Evolutionary conservation across 164 flowering plant genomes (phyloP).

Genomic region (Nymphaea thermarum): DNA sequence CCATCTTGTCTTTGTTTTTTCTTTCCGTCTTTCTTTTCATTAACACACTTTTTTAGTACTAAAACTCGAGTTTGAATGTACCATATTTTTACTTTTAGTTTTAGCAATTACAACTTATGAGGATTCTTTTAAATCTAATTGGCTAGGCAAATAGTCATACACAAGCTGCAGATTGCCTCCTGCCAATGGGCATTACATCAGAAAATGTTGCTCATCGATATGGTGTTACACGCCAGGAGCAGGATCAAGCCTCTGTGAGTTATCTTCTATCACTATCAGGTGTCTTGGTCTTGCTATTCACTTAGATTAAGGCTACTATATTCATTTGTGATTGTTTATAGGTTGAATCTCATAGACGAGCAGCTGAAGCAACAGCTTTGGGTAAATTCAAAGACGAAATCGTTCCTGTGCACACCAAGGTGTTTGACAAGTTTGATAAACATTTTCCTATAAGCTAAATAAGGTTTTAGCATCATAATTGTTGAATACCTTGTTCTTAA

Average conservation of each 20-base stretch:
- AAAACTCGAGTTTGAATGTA: no score
- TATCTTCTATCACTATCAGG: slow-evolving; percentile 2
- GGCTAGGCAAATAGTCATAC: slow-evolving; percentile 40
- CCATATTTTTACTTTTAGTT: not conserved
- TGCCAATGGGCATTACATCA: slow-evolving; percentile 97
- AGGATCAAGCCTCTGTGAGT: slow-evolving; percentile 98
- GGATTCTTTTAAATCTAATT: not conserved
- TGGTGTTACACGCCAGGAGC: slow-evolving; percentile 84
- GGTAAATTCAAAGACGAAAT: slow-evolving; percentile 94
- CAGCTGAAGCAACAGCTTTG: slow-evolving; percentile 91
- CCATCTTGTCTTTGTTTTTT: not conserved
- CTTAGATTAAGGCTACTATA: not conserved
- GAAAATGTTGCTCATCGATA: slow-evolving; percentile 96
- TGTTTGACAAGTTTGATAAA: slow-evolving; percentile 3
- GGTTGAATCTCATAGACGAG: slow-evolving; percentile 87
- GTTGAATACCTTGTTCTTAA: not conserved
- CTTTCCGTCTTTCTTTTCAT: not conserved
- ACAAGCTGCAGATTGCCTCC: slow-evolving; percentile 86
- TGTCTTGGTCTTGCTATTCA: no score
- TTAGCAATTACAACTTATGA: not conserved
- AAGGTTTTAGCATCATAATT: not conserved
- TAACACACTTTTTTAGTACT: not conserved
- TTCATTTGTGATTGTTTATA: slow-evolving; percentile 5
- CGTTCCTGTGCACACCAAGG: slow-evolving; percentile 80
- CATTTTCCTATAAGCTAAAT: not conserved